Evolutionary conservation across 306 rosid species (phyloP), one percentile per base, ranked within the genome.

Genomic region (Lotus japonicus): DNA sequence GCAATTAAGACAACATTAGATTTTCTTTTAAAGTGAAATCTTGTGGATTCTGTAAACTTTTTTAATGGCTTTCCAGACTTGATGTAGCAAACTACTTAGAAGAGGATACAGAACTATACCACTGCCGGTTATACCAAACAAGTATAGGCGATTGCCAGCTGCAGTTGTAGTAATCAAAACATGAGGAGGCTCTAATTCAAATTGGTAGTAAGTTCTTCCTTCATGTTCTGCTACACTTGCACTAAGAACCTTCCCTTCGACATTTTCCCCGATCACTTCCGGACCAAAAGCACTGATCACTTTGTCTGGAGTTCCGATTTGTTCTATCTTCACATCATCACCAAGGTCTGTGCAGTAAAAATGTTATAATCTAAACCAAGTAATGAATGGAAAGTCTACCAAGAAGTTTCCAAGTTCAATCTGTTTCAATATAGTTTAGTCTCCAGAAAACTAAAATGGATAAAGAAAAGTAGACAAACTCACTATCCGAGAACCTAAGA

Each of bases 121-220:
- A 42, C 69, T 94, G 70, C 90, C 97, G 1, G 97, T 90, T 54
- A 94, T 86, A 21, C 18, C 82, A 65, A 88, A 88, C 88, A 94
- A 78, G 89, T 94, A 94, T 15, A 94, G 83, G 74, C 98, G 96
- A 70, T 94, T 94, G 55, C 97, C 97, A 0, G 98, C 98, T 33
- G 98, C 98, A 23, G 96, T 94, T 51, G 98, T 96, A 18, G 98
- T 86, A 61, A 94, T 94, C 39, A 94, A 69, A 70, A 67, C 72
- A 79, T 94, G 98, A 75, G 98, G 98, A 38, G 97, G 98, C 85
- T 94, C 98, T 75, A 94, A 76, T 76, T 94, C 98, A 82, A 64
- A 94, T 85, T 81, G 97, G 83, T 94, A 94, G 72, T 90, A 90
- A 48, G 83, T 90, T 85, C 95, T 88, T 76, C 98, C 98, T 13